Conservation (phyloP, 1,284 basidiomycete genomes). For the Inonotus hispidus region DNA sequence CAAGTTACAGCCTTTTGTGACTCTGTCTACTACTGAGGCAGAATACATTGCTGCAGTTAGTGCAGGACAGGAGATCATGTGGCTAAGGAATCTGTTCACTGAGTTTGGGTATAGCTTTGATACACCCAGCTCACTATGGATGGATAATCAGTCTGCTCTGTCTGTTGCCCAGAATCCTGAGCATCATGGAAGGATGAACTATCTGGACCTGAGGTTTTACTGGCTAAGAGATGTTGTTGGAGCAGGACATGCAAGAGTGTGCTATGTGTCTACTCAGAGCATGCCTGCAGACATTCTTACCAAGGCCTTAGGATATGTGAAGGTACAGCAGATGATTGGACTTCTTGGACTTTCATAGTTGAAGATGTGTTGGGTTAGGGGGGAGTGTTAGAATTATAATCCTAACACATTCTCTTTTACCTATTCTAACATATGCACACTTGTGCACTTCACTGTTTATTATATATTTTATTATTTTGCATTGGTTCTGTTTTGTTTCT, state of each 20-base stretch:
- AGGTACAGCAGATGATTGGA: not conserved
- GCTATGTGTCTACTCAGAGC: constrained; percentile 20
- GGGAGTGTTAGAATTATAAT: not conserved
- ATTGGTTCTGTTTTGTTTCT: too few species aligned
- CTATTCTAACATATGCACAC: too few species aligned
- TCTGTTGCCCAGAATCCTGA: constrained; percentile 25
- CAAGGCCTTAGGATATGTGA: not conserved
- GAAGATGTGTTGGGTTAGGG: not conserved
- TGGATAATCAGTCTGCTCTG: constrained; percentile 26
- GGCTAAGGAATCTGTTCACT: constrained; percentile 14
- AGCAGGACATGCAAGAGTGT: constrained; percentile 14
- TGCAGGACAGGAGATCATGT: constrained; percentile 21
- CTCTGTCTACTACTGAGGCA: not conserved
- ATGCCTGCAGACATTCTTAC: constrained; percentile 7
- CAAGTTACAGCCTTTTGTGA: too few species aligned
- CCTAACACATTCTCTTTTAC: not conserved
- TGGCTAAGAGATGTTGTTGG: constrained; percentile 24
- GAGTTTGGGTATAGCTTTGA: constrained; percentile 25
- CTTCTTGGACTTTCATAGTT: not conserved
- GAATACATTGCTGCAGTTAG: too few species aligned
- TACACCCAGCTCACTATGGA: constrained; percentile 22
- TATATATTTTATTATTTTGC: too few species aligned
- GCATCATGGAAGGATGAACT: constrained; percentile 25
- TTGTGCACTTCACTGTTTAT: too few species aligned
- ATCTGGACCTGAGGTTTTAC: constrained; percentile 26